phyloP scores from a whole-genome alignment of 805 yeast genomes.

The Clavispora phyllophila region DNA sequence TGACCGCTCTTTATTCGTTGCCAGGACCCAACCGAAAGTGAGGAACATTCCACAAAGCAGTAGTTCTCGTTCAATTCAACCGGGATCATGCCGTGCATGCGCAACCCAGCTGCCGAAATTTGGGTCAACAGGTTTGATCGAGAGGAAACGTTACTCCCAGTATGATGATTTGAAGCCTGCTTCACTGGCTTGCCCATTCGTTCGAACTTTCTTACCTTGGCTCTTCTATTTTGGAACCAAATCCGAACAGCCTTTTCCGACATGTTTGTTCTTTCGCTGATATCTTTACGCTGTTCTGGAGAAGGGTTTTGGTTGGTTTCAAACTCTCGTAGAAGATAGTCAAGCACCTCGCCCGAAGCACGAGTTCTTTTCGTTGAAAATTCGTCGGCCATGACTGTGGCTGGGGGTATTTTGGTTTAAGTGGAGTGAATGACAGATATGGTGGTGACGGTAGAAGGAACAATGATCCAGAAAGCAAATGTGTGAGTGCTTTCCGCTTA shows the following conservation, averaged over 20 bases:
- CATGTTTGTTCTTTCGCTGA: slow-evolving; percentile 72
- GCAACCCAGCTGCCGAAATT: slow-evolving; percentile 7
- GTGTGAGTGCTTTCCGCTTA: not conserved
- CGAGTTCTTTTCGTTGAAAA: slow-evolving; percentile 49
- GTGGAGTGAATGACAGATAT: not conserved
- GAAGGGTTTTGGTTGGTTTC: slow-evolving; percentile 70
- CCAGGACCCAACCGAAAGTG: slow-evolving; percentile 76
- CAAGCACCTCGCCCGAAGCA: slow-evolving; percentile 77
- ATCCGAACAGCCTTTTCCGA: slow-evolving; percentile 85
- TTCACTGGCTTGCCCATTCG: slow-evolving; percentile 30
- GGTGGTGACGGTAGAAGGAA: not conserved
- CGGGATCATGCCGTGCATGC: slow-evolving; percentile 22
- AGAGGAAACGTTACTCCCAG: slow-evolving; percentile 16
- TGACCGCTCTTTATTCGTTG: slow-evolving; percentile 69
- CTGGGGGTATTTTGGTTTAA: not conserved
- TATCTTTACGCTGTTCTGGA: slow-evolving; percentile 61
- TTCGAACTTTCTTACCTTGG: slow-evolving; percentile 66
- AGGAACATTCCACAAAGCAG: slow-evolving; percentile 60
- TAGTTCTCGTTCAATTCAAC: slow-evolving; percentile 43
- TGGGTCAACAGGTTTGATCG: slow-evolving; percentile 20
- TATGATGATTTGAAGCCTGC: not conserved
- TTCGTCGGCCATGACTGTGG: slow-evolving; percentile 20
- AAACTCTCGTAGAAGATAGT: slow-evolving; percentile 63
- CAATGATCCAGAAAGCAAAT: not conserved
- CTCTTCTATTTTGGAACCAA: slow-evolving; percentile 90